Base-by-base conservation (phyloP, 2,329 filamentous ascomycete genomes). In the Penicillium digitatum region DNA sequence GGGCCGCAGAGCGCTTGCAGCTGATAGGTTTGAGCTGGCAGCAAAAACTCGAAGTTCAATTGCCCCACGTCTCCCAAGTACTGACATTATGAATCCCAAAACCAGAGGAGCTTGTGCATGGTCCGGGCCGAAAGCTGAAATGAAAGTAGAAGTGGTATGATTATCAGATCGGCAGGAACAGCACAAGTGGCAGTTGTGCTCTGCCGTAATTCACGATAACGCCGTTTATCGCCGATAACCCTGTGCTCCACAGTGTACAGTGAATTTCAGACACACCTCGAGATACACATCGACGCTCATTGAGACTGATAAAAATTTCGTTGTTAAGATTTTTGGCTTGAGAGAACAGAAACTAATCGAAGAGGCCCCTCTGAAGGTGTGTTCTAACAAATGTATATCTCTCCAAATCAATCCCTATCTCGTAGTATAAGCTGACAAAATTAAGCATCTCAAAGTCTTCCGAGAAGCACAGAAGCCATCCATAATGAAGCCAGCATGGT, bases 1-100 rank as follows among this genome's bases (percentile, higher is more conserved):
- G 32, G 73, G 69, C 59, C 82, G 78, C 38, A 66, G 43, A 44
- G 52, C 32, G 42, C 26, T 53, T 31, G 51, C 49, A 48, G 22
- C n/a, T 51, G 16, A 54, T 38, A 35, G 48, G 48, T 20, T 55
- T 38, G 49, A 10, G 46, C 44, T 18, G 55, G 34, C 24, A 24
- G 54, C 40, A 16, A 67, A 31, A 40, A 45, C 55, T 12, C 64
- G 62, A 37, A 61, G 49, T 40, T 52, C 44, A 11, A 50, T 32
- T 27, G 61, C 57, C 43, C 62, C 57, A 40, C 58, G 59, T 43
- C 59, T 66, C 39, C 59, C 59, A 18, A 69, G 49, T 18, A 63
- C 56, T n/a, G 65, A 68, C 70, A 72, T 72, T n/a, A 48, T 71
- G 55, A 49, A 45, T 27, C 24, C 39, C 39, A 31, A 48, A 26